phyloP scores from a whole-genome alignment of 176 grass and related monocot species.

The Bonia amplexicaulis region DNA sequence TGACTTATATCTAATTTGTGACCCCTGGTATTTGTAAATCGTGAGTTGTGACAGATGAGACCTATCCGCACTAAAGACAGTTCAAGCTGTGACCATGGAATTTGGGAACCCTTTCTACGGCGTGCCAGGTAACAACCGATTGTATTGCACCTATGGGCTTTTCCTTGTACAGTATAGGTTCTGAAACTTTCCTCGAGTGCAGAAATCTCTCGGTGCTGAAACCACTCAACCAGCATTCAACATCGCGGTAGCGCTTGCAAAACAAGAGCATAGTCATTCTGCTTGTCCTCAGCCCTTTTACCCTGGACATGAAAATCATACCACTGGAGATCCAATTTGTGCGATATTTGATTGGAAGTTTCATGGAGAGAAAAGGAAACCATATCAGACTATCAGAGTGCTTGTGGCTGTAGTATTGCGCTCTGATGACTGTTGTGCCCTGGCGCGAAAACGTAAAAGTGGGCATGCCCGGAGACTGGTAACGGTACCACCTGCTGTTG shows the following conservation, averaged over 20 bases:
- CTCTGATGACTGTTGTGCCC: not conserved
- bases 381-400: not conserved
- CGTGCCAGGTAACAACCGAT: not conserved
- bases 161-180: too few relatives aligned
- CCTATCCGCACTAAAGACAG: not conserved
- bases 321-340: not conserved
- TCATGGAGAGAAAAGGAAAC: not conserved
- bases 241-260: not conserved
- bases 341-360: not conserved
- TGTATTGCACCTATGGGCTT: not conserved
- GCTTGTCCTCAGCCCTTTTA: not conserved
- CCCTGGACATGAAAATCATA: not conserved
- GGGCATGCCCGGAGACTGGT: not conserved
- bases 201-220: not conserved
- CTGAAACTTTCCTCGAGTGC: too few relatives aligned
- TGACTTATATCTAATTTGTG: too few relatives aligned
- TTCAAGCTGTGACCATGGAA: not conserved
- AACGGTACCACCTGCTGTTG: conserved; percentile 2
- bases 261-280: not conserved
- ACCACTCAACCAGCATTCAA: not conserved
- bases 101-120: not conserved
- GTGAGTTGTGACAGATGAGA: not conserved
- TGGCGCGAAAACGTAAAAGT: not conserved
- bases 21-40: not conserved
- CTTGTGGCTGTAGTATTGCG: not conserved